These are phyloP conservation scores for Solanum dulcamara DNA, from an alignment of 257 asterid species.

Conservation along the genomic window DNA sequence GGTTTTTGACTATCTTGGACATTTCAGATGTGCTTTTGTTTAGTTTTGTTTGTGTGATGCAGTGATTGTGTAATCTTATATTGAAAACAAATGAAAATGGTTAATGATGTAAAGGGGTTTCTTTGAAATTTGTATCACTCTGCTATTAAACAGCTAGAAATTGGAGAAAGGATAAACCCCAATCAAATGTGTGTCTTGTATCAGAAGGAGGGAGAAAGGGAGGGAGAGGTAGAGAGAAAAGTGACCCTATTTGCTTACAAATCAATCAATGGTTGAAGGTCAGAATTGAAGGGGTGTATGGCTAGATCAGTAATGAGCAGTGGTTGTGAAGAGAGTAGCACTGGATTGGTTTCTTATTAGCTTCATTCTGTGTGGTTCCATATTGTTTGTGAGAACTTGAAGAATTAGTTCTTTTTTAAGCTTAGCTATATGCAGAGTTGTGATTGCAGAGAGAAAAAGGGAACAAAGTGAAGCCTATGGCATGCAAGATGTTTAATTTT, in stretches of 20 bases:
- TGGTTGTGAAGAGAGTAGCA: neutral
- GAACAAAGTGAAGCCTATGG: neutral
- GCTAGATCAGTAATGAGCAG: neutral
- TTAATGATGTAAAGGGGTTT: neutral
- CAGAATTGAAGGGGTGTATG: neutral
- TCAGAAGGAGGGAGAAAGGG: neutral
- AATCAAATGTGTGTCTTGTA: neutral
- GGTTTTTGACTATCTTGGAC: neutral
- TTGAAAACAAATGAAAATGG: neutral
- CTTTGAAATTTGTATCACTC: neutral
- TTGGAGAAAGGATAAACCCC: neutral
- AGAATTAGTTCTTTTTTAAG: neutral
- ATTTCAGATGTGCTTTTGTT: neutral
- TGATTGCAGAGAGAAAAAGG: neutral
- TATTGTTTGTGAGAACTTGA: neutral
- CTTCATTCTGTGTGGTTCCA: neutral
- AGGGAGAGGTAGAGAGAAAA: neutral
- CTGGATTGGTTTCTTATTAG: neutral
- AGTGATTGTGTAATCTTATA: neutral
- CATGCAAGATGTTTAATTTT: neutral
- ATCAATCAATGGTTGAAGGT: neutral
- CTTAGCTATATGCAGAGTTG: neutral
- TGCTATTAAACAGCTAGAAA: neutral
- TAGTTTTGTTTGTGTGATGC: neutral
- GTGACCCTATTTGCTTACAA: neutral